These are phyloP conservation scores for Fusarium cicatricum DNA, from an alignment of 2,329 filamentous ascomycete genomes.

Conservation along the genomic window DNA sequence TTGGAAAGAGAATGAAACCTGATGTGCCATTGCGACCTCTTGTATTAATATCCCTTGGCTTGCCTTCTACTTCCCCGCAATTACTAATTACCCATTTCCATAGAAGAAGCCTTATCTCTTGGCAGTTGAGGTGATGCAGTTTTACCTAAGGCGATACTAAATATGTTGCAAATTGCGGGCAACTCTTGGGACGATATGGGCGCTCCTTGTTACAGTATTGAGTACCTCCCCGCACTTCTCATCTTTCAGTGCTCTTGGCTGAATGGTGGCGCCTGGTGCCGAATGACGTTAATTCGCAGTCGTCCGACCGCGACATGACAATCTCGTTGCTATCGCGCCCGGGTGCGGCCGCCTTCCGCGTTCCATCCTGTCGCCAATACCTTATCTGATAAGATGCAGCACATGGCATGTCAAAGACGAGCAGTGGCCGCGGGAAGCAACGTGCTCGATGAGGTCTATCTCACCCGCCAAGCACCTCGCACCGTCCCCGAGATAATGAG, in stretches of 20 bases:
- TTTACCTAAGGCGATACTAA: not conserved
- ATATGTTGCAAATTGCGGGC: not conserved
- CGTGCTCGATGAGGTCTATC: constrained; percentile 19
- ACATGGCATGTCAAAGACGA: constrained; percentile 16
- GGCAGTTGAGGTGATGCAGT: not conserved
- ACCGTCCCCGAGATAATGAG: constrained; percentile 31
- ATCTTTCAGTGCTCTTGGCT: not conserved
- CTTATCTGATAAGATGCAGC: constrained; percentile 31
- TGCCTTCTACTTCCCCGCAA: not conserved
- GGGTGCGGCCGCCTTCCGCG: constrained; percentile 36
- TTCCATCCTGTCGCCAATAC: constrained; percentile 7
- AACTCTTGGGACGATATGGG: not conserved
- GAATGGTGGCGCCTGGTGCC: too few species aligned
- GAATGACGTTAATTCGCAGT: too few species aligned
- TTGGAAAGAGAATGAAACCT: too few species aligned
- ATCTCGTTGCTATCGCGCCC: constrained; percentile 6
- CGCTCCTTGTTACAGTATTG: not conserved
- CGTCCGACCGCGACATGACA: constrained; percentile 27
- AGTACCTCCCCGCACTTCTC: not conserved
- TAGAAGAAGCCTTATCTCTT: too few species aligned
- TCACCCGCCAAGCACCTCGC: not conserved
- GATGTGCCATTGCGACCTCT: too few species aligned
- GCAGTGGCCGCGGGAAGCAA: constrained; percentile 12
- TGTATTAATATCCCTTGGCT: not conserved
- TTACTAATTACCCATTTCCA: too few species aligned